Percentiles rank a stretch among this genome's conserved stretches.
These are phyloP conservation scores for Kluyveromyces siamensis DNA, from an alignment of 805 yeast genomes.

Conservation along the genomic window DNA sequence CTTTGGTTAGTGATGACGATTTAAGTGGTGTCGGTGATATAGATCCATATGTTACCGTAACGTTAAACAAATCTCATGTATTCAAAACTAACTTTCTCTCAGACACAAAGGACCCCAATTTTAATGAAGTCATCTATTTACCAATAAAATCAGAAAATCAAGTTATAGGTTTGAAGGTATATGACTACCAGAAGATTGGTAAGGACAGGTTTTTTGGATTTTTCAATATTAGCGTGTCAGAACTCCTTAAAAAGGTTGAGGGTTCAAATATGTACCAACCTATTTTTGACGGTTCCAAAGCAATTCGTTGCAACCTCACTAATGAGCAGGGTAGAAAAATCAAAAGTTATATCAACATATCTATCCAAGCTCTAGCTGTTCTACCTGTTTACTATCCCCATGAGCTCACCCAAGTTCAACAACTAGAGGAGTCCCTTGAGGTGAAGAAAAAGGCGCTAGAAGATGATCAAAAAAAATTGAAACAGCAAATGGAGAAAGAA, in stretches of 20 bases:
- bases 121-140: constrained; percentile 47
- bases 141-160: constrained; percentile 57
- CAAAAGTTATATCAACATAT: constrained; percentile 43
- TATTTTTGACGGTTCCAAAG: constrained; percentile 42
- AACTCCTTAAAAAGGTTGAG: constrained; percentile 39
- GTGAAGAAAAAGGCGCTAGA: constrained; percentile 31
- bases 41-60: constrained; percentile 63
- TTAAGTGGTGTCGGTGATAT: constrained; percentile 62
- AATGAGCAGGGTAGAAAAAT: constrained; percentile 33
- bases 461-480: constrained; percentile 39
- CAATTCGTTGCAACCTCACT: constrained; percentile 29
- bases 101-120: constrained; percentile 47
- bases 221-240: constrained; percentile 40
- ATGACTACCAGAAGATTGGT: constrained; percentile 58
- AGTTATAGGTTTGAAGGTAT: constrained; percentile 45
- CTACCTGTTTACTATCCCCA: constrained; percentile 52
- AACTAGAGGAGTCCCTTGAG: constrained; percentile 32
- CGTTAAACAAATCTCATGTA: constrained; percentile 47
- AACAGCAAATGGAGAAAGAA: constrained; percentile 42
- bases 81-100: constrained; percentile 48
- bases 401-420: constrained; percentile 42
- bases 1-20: constrained; percentile 39
- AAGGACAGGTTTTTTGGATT: constrained; percentile 60
- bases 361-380: constrained; percentile 57
- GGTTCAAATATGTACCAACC: constrained; percentile 37